A percentile compares a stretch with the other conserved stretches of the same genome.
These are phyloP conservation scores for Suhomyces terraborum DNA, from an alignment of 1,139 yeast species.

Conservation along the genomic window DNA sequence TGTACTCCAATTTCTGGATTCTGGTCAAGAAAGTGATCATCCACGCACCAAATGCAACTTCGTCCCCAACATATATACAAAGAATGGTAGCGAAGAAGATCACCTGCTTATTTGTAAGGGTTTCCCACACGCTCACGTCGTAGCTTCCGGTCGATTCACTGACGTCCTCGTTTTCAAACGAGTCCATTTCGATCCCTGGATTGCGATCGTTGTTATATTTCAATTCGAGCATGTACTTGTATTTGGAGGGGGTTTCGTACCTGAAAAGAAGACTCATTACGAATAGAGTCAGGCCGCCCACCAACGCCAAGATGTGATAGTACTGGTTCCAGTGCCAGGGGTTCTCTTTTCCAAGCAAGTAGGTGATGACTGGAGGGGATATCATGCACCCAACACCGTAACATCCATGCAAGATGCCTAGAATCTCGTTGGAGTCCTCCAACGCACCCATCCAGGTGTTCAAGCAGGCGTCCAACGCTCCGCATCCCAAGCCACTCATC, in stretches of 20 bases:
- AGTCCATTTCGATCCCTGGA: constrained; percentile 17
- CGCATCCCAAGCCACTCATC: constrained; percentile 59
- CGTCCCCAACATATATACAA: constrained; percentile 67
- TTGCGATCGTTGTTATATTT: constrained; percentile 16
- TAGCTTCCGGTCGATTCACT: constrained; percentile 22
- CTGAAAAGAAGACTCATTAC: constrained; percentile 37
- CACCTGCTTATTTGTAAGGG: constrained; percentile 47
- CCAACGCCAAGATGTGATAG: constrained; percentile 38
- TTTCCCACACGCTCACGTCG: constrained; percentile 27
- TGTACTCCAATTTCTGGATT: constrained; percentile 47
- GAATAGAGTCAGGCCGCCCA: constrained; percentile 28
- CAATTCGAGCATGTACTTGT: constrained; percentile 35
- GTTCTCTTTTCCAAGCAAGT: constrained; percentile 36
- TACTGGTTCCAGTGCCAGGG: constrained; percentile 53
- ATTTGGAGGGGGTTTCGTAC: constrained; percentile 58
- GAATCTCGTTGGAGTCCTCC: constrained; percentile 57
- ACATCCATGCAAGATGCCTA: constrained; percentile 68
- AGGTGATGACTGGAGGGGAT: constrained; percentile 60
- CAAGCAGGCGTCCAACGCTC: constrained; percentile 60
- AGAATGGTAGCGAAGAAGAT: constrained; percentile 51
- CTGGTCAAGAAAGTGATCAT: constrained; percentile 57
- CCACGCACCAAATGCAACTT: constrained; percentile 73
- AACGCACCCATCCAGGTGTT: constrained; percentile 62
- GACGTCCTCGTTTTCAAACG: constrained; percentile 22
- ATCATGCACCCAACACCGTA: constrained; percentile 71